Conservation (phyloP, 805 yeast species). For the Saturnispora besseyi region DNA sequence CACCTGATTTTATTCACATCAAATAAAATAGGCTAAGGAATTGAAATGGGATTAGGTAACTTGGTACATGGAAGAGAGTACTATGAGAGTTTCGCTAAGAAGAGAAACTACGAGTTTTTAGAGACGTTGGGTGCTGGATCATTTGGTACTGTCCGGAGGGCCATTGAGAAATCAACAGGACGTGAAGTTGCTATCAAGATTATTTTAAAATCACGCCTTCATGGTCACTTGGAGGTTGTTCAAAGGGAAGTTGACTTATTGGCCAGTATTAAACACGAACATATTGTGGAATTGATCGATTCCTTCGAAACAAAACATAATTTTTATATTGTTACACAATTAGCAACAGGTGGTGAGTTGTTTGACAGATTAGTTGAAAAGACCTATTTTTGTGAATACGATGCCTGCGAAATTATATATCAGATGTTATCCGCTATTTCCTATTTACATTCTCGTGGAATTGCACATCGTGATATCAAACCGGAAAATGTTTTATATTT, state of each 20-base stretch:
- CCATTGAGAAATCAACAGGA: conserved; percentile 34
- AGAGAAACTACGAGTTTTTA: conserved; percentile 65
- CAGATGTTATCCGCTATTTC: conserved; percentile 72
- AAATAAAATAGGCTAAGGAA: neutral
- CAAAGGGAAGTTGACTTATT: conserved; percentile 69
- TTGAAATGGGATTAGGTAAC: neutral
- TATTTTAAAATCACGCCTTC: conserved; percentile 73
- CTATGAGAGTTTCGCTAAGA: conserved; percentile 30
- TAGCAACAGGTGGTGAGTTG: conserved; percentile 94
- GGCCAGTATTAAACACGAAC: conserved; percentile 63
- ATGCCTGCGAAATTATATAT: conserved; percentile 66
- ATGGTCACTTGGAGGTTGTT: conserved; percentile 56
- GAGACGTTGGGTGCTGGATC: conserved; percentile 90
- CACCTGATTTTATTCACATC: neutral
- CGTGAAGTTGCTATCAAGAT: conserved; percentile 88
- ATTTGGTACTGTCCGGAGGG: conserved; percentile 85
- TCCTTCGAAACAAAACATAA: conserved; percentile 93
- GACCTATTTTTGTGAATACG: conserved; percentile 83
- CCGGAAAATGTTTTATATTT: conserved; percentile 87
- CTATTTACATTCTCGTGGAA: conserved; percentile 66
- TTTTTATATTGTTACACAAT: conserved; percentile 86
- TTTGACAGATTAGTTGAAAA: conserved; percentile 75
- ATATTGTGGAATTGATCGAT: conserved; percentile 82
- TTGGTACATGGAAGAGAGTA: neutral
- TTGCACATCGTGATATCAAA: conserved; percentile 90